Percentiles rank a stretch among this genome's conserved stretches.
Conservation (phyloP, 2,329 filamentous ascomycete genomes). For the Colletotrichum sp. region DNA sequence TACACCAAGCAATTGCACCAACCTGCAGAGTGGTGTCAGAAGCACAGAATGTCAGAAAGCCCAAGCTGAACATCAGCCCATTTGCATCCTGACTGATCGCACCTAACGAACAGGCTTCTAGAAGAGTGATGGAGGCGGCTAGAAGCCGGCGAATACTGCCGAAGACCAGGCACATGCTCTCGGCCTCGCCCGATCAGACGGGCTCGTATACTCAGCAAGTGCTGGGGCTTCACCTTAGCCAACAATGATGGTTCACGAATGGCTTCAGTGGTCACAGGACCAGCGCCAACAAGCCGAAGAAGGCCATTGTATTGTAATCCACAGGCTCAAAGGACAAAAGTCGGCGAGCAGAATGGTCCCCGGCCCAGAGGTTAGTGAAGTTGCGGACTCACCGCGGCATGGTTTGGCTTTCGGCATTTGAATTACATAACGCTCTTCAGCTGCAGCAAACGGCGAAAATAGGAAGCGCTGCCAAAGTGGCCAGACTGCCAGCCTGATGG, state of each 20-base stretch:
- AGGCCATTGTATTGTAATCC: neutral
- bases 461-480: constrained; percentile 10
- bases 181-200: neutral
- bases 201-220: neutral
- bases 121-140: neutral
- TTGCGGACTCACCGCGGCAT: neutral
- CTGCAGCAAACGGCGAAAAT: constrained; percentile 21
- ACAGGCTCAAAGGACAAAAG: neutral
- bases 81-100: neutral
- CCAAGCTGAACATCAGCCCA: neutral
- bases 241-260: neutral
- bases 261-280: neutral
- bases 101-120: neutral
- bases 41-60: neutral
- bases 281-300: neutral
- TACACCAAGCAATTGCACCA: neutral
- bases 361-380: neutral
- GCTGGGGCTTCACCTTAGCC: neutral
- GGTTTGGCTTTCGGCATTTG: constrained; percentile 16
- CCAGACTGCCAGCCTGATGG: neutral
- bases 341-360: neutral
- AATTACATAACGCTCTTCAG: constrained; percentile 2
- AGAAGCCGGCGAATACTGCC: neutral
- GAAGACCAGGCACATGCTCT: neutral
- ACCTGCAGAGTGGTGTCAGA: neutral